Evolutionary conservation across 371 early-diverging fungal species (phyloP).

Genomic region (Rhizopus delemar): DNA sequence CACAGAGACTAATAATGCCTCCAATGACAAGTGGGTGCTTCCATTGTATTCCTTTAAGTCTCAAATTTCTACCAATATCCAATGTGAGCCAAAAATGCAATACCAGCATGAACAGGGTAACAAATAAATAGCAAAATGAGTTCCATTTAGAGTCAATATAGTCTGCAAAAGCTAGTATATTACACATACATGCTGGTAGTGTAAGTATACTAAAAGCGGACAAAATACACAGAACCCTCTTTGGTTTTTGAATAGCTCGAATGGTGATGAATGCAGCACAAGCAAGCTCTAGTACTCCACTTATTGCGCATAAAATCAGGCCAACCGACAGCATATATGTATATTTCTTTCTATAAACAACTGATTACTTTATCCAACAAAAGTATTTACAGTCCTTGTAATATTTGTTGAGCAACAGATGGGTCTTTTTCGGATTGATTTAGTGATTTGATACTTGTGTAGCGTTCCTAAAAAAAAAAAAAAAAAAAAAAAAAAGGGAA

Average conservation of each 20-base stretch:
- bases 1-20: constrained; percentile 1
- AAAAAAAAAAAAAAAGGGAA: no score
- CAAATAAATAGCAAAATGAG: constrained; percentile 15
- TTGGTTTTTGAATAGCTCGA: constrained; percentile 16
- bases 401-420: no score
- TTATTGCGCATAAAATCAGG: neutral
- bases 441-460: no score
- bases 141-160: constrained; percentile 22
- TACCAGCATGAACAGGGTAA: constrained; percentile 16
- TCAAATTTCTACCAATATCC: constrained; percentile 20
- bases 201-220: constrained; percentile 9
- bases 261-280: neutral
- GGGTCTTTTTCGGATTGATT: no score
- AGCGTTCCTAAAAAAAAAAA: no score
- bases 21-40: constrained; percentile 7
- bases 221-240: constrained; percentile 12
- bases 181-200: constrained; percentile 17
- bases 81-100: constrained; percentile 22
- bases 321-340: neutral
- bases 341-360: no score
- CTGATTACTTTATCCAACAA: no score
- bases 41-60: constrained; percentile 8
- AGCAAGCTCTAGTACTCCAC: neutral
- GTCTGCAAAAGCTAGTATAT: constrained; percentile 7
- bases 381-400: no score